Evolutionary conservation across 306 rosid genomes (phyloP).

Genomic region (Macrotyloma uniflorum): DNA sequence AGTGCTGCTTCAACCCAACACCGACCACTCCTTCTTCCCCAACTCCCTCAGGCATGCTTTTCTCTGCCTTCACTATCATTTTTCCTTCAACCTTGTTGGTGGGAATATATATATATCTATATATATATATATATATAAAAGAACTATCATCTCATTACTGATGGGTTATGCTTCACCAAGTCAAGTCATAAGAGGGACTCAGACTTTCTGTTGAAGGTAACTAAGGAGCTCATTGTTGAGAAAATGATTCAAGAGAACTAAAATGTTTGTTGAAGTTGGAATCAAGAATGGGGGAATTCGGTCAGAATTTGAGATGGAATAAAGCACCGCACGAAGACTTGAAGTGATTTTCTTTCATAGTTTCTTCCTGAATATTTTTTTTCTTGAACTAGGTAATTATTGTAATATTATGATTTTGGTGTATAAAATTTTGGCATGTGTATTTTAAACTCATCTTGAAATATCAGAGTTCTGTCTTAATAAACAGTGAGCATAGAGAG

Average conservation of each 20-base stretch:
- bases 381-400: conserved; percentile 17
- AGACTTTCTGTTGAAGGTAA: no score
- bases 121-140: no score
- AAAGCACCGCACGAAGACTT: no score
- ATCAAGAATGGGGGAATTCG: conserved; percentile 5
- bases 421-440: conserved; percentile 1
- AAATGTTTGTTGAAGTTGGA: conserved; percentile 24
- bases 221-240: conserved; percentile 26
- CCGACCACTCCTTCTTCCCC: conserved; percentile 38
- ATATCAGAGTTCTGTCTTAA: not conserved
- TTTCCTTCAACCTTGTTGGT: conserved; percentile 20
- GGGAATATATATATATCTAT: not conserved
- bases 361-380: not conserved
- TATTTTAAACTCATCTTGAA: not conserved
- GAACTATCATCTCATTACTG: conserved; percentile 78
- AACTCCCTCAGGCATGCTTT: conserved; percentile 36
- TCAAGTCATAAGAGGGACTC: conserved; percentile 61
- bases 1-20: conserved; percentile 56
- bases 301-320: conserved; percentile 3
- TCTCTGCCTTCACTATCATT: conserved; percentile 36
- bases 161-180: conserved; percentile 88
- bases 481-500: not conserved
- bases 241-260: not conserved
- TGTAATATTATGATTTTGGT: conserved; percentile 27
- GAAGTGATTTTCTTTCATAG: conserved; percentile 4